A percentile compares a stretch with the other conserved stretches of the same genome.
Conservation (phyloP, 768 basidiomycete species). For the Ramaria sp. region DNA sequence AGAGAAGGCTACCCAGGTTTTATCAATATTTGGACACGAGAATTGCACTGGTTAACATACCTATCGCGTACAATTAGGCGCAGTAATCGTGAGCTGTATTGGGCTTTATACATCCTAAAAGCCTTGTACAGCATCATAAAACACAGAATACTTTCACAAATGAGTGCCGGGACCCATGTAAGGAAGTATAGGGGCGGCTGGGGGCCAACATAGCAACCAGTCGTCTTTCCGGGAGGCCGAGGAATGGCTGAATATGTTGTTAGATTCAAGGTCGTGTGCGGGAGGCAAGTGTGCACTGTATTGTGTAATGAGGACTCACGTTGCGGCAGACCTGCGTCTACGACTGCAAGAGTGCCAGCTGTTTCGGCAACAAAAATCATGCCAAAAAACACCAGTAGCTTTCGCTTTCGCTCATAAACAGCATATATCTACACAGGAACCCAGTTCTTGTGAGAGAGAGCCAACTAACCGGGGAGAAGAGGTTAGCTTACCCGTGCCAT, state of each 20-base stretch:
- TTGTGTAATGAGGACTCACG: constrained; percentile 26
- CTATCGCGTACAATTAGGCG: no score
- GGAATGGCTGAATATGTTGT: background rate
- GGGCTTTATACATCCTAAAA: constrained; percentile 25
- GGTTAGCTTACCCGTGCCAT: background rate
- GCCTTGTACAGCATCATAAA: constrained; percentile 37
- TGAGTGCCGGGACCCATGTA: constrained; percentile 52
- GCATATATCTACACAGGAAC: constrained; percentile 23
- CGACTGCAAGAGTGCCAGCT: constrained; percentile 8
- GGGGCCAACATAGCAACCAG: background rate
- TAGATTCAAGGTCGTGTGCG: background rate
- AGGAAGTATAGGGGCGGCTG: constrained; percentile 31
- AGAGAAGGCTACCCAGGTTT: no score
- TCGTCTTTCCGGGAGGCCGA: background rate
- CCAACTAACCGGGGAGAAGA: background rate
- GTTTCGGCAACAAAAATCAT: constrained; percentile 29
- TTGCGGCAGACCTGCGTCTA: constrained; percentile 18
- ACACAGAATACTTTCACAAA: constrained; percentile 43
- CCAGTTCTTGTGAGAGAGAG: background rate
- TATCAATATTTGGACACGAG: no score
- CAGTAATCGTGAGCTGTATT: background rate
- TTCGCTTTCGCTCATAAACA: constrained; percentile 43
- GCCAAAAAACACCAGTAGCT: constrained; percentile 36
- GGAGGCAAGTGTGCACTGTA: no score
- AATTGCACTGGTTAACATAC: no score